These are phyloP conservation scores for Conringia planisiliqua DNA, from an alignment of 345 rosid genomes.

Conservation along the genomic window DNA sequence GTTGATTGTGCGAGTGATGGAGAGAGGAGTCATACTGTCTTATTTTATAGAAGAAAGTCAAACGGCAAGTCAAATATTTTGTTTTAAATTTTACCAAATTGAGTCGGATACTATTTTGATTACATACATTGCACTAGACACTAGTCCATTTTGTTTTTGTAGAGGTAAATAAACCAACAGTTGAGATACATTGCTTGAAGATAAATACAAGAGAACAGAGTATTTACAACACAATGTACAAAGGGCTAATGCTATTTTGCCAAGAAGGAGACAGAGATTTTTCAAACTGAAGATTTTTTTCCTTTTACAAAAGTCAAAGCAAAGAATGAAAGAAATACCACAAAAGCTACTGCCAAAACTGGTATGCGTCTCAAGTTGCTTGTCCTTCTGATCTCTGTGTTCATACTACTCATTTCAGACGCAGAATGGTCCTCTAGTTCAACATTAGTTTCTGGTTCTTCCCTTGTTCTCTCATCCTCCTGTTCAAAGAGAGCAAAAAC, in stretches of 20 bases:
- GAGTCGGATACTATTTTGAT: background rate
- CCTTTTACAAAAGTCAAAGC: constrained; percentile 15
- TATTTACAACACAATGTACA: constrained; percentile 24
- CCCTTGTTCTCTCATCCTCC: constrained; percentile 27
- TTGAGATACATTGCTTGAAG: background rate
- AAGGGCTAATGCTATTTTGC: constrained; percentile 1
- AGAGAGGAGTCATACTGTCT: background rate
- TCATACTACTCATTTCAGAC: constrained; percentile 1
- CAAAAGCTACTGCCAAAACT: constrained; percentile 8
- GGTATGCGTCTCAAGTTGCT: constrained; percentile 5
- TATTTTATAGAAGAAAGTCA: background rate
- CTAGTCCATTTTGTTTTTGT: background rate
- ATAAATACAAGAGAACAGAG: background rate
- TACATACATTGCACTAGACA: too few species aligned
- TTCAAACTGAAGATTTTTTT: background rate
- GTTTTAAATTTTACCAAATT: background rate
- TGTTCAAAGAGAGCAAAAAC: constrained; percentile 8
- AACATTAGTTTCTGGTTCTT: constrained; percentile 2
- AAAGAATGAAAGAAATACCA: constrained; percentile 22
- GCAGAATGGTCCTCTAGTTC: background rate
- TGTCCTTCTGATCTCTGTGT: background rate
- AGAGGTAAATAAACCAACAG: background rate
- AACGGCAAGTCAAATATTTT: background rate
- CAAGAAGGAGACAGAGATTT: background rate
- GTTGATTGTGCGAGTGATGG: constrained; percentile 1